Percentiles rank a stretch among this genome's conserved stretches.
Evolutionary conservation across 106 monocot genomes (phyloP).

Genomic region (Platanthera guangdongensis): DNA sequence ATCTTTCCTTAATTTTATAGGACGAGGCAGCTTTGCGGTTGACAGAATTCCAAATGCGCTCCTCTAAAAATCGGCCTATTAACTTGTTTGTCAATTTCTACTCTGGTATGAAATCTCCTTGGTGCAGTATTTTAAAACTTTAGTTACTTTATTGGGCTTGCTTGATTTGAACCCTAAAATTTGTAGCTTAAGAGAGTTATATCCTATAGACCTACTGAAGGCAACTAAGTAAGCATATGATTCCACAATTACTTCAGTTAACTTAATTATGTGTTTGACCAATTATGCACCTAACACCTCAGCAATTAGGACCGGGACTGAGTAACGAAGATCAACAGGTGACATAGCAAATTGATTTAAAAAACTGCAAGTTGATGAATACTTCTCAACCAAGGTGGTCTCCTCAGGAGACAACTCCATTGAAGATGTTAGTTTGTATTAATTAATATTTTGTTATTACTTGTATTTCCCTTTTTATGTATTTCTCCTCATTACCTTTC

Average conservation of each 20-base stretch:
- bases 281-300: too few species aligned
- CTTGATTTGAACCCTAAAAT: not conserved
- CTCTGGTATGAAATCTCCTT: conserved; percentile 42
- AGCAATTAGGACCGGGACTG: too few species aligned
- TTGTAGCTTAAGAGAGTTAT: not conserved
- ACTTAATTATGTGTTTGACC: not conserved
- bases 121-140: not conserved
- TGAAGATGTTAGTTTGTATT: too few species aligned
- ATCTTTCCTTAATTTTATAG: conserved; percentile 26
- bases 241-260: not conserved
- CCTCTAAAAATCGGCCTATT: conserved; percentile 77
- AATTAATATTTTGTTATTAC: too few species aligned
- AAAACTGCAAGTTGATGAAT: too few species aligned
- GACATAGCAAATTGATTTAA: too few species aligned
- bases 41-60: conserved; percentile 45
- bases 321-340: too few species aligned
- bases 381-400: too few species aligned
- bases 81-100: conserved; percentile 94
- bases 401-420: too few species aligned
- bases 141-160: not conserved
- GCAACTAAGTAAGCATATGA: not conserved
- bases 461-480: too few species aligned
- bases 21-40: conserved; percentile 77
- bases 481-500: too few species aligned
- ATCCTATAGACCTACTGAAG: not conserved